Evolutionary conservation across 768 basidiomycete species (phyloP), one percentile per base, ranked within the genome.

Genomic region (button mushroom (Agaricus bisporus)): DNA sequence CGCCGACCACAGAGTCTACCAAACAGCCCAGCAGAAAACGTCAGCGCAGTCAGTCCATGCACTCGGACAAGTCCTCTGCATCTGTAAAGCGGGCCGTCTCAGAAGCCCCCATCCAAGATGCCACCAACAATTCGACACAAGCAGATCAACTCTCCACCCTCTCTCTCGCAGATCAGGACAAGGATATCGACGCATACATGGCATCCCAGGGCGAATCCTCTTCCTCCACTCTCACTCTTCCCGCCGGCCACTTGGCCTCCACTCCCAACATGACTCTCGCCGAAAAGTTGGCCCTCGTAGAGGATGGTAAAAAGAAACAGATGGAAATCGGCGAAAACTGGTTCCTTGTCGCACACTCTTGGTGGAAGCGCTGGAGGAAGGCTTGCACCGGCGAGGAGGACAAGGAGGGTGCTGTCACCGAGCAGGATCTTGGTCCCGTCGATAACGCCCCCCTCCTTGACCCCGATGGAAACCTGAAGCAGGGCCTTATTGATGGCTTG

Each of bases 21-120:
- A 60, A 68, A 18, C 71, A 72, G 56, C 68, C 68, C 26, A 71
- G 72, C 60, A 75, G 86, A 62, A 88, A 88, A 73, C 76, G 86
- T 67, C 84, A 86, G 64, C 82, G 88, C 62, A 87, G 84, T 58
- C 76, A 72, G 60, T 89, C 88, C 36, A 86, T 85, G 82, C 76
- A 86, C 64, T 88, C 88, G 43, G 80, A 82, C 61, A 73, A 77
- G 51, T 83, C 83, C 55, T 80, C 79, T 25, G 83, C 86, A 22
- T 91, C 88, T 26, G 73, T 83, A 56, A 95, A 94, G 73, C 85
- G 91, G 58, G 79, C 88, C 17, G 81, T 80, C 51, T 88, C 90
- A 20, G 86, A 89, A 64, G 82, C 77, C 47, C 75, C 77, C 56
- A 63, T 75, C 56, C 67, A 71, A 54, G 75, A 80, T 56, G 66